Conservation (phyloP, 192 early-diverging fungal genomes). For the Martensiomyces pterosporus region DNA sequence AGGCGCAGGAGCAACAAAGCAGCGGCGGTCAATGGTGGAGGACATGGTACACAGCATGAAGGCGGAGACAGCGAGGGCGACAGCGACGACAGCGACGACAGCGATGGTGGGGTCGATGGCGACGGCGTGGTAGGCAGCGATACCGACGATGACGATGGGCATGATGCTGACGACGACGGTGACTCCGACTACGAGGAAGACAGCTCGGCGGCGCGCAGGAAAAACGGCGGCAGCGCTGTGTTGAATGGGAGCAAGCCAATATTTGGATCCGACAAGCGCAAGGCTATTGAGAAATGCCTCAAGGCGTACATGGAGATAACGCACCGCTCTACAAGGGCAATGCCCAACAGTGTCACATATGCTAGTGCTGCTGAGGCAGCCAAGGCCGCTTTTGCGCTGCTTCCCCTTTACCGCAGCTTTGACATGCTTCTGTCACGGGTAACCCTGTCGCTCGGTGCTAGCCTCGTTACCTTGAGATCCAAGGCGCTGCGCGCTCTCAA, state of each 20-base stretch:
- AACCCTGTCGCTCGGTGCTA: conserved; percentile 57
- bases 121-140: background rate
- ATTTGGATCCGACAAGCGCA: conserved; percentile 13
- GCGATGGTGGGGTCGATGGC: background rate
- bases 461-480: conserved; percentile 65
- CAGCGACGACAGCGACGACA: no score
- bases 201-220: background rate
- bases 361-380: conserved; percentile 31
- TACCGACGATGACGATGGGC: background rate
- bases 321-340: conserved; percentile 35
- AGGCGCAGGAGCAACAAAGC: background rate
- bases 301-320: conserved; percentile 28
- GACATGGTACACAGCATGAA: background rate
- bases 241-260: no score
- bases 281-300: conserved; percentile 33
- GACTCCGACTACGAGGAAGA: conserved; percentile 3
- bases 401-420: conserved; percentile 64
- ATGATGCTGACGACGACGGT: conserved; percentile 1
- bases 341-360: conserved; percentile 12
- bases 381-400: conserved; percentile 47
- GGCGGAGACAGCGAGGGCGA: background rate
- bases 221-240: no score
- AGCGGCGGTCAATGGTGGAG: no score
- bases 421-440: conserved; percentile 67
- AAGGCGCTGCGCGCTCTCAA: conserved; percentile 79